Evolutionary conservation across 108 stramenopile genomes (phyloP).

Genomic region (Conticribra weissflogii): DNA sequence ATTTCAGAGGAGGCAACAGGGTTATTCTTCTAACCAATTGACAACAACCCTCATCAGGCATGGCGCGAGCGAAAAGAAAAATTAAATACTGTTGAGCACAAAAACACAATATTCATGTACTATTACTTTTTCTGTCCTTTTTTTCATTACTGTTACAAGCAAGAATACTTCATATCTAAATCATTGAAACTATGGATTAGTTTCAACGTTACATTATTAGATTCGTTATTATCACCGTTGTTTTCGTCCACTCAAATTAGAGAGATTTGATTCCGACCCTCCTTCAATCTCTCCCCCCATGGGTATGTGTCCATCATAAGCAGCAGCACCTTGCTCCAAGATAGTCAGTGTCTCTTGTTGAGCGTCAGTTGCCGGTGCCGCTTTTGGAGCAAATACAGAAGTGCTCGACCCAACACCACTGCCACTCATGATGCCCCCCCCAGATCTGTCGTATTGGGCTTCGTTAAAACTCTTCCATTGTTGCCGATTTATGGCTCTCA

Average conservation of each 20-base stretch:
- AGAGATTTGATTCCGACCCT: slow-evolving; percentile 34
- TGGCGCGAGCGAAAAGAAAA: no score
- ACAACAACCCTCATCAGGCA: no score
- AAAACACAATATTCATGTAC: no score
- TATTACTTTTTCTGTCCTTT: no score
- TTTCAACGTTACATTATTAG: no score
- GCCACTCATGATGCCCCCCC: slow-evolving; percentile 49
- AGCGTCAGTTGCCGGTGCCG: slow-evolving; percentile 21
- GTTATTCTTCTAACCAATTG: no score
- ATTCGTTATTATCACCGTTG: no score
- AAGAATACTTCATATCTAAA: background rate
- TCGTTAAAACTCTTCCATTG: slow-evolving; percentile 32
- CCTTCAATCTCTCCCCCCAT: slow-evolving; percentile 55
- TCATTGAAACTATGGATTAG: no score
- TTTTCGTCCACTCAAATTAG: slow-evolving; percentile 41
- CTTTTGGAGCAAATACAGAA: slow-evolving; percentile 39
- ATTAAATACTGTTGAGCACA: no score
- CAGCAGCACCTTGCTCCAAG: slow-evolving; percentile 48
- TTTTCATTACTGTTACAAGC: slow-evolving; percentile 1
- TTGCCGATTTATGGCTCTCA: slow-evolving; percentile 42
- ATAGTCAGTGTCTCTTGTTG: slow-evolving; percentile 41
- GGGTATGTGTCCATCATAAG: slow-evolving; percentile 50
- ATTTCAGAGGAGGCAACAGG: no score
- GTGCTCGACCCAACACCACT: slow-evolving; percentile 42
- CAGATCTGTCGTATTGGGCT: background rate